phyloP scores from a whole-genome alignment of 2,329 filamentous ascomycete species.

The Penicillium sp. region DNA sequence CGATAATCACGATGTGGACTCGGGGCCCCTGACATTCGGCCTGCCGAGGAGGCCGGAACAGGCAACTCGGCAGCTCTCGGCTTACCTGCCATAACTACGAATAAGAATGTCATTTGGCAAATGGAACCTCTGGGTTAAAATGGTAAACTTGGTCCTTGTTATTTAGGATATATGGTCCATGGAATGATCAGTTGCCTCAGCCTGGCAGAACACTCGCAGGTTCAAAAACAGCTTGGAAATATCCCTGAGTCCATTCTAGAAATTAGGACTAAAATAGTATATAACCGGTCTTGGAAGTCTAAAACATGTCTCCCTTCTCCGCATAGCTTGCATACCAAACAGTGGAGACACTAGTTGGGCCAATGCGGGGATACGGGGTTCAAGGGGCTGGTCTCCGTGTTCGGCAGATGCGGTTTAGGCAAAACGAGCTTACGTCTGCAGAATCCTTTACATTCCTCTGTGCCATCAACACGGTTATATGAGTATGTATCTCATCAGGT shows the following conservation, averaged over 20 bases:
- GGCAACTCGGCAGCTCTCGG: neutral
- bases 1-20: neutral
- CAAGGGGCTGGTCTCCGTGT: neutral
- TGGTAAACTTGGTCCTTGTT: neutral
- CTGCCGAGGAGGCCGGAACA: neutral
- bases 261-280: neutral
- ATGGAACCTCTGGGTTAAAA: neutral
- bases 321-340: neutral
- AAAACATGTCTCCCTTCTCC: neutral
- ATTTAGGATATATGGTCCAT: neutral
- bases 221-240: neutral
- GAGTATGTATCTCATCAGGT: too few relatives aligned
- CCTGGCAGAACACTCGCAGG: too few relatives aligned
- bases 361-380: slow-evolving; percentile 1
- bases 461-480: neutral
- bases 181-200: too few relatives aligned
- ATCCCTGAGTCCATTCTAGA: neutral
- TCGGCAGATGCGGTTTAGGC: neutral
- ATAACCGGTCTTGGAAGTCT: neutral
- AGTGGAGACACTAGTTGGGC: neutral
- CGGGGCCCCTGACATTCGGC: neutral
- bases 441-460: neutral
- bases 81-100: neutral
- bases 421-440: slow-evolving; percentile 1
- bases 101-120: neutral